Base-by-base conservation (phyloP, 257 asterid species). In the Verbena officinalis region DNA sequence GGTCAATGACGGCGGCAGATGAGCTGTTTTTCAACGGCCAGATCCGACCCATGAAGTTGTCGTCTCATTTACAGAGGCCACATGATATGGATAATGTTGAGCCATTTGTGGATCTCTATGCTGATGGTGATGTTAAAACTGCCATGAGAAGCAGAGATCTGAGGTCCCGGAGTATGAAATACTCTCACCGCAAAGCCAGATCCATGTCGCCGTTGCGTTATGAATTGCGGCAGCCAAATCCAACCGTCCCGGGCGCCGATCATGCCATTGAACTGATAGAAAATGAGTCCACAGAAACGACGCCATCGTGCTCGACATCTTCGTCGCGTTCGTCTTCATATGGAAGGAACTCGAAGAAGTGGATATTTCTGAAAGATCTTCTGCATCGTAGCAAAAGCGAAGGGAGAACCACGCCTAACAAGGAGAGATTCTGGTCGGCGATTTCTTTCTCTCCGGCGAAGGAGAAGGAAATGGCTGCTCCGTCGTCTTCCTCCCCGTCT, bases 281-380 rank as follows among this genome's bases (percentile, higher is more conserved):
- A 34, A 46, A 19, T 10, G 86, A 80, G 22, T 78, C 83, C 16
- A 69, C 1, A 30, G 90, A 76, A 42, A 78, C 90, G 72, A 81
- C 87, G 72, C 83, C 87, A 68, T 84, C 87, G 0, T 78, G 78
- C 79, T 84, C 90, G 0, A 79, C 84, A 0, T 83, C 90, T 5
- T 83, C 90, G 1, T 83, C 90, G 24, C 76, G 89, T 7, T 80
- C 86, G 19, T 83, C 90, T 4, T 83, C 90, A 1, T 74, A 83
- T 0, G 87, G 90, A 3, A 69, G 90, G 60, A 84, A 78, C 78
- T 84, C 90, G 64, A 84, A 76, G 82, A 84, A 78, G 34, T 84
- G 90, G 90, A 74, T 81, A 36, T 84, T 81, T 19, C 69, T 84
- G 14, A 84, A 84, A 81, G 90, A 84, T 60, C 83, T 84, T 1